phyloP scores from a whole-genome alignment of 2,329 filamentous ascomycete genomes.

The Fusarium caatingaense region DNA sequence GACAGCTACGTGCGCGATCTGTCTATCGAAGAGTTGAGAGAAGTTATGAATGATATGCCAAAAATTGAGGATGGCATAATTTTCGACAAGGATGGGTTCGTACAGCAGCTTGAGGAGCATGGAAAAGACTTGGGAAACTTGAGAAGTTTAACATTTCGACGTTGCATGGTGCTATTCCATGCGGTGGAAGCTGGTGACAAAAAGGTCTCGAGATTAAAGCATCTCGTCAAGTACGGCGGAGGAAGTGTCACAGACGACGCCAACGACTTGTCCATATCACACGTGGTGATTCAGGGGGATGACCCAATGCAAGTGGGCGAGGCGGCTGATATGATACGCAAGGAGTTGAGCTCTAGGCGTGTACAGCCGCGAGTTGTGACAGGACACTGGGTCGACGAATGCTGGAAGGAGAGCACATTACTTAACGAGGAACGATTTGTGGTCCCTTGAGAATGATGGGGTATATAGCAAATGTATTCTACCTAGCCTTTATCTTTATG shows the following conservation, averaged over 20 bases:
- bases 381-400: conserved; percentile 78
- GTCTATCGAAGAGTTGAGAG: conserved; percentile 69
- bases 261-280: conserved; percentile 71
- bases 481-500: conserved; percentile 33
- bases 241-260: conserved; percentile 67
- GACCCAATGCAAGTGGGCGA: conserved; percentile 54
- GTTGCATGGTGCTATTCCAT: conserved; percentile 57
- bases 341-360: conserved; percentile 57
- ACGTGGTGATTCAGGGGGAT: conserved; percentile 69
- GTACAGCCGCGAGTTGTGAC: conserved; percentile 76
- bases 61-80: conserved; percentile 55
- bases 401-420: conserved; percentile 81
- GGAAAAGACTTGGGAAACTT: conserved; percentile 64
- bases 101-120: conserved; percentile 66
- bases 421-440: conserved; percentile 79
- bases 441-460: conserved; percentile 40
- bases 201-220: conserved; percentile 59
- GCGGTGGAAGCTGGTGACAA: conserved; percentile 48
- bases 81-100: conserved; percentile 61
- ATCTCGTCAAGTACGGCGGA: conserved; percentile 75
- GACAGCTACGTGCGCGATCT: conserved; percentile 86
- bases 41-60: conserved; percentile 62
- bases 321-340: conserved; percentile 58
- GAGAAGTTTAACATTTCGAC: conserved; percentile 64
- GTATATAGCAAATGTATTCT: conserved; percentile 38